These are phyloP conservation scores for Vanrija pseudolonga DNA, from an alignment of 1,284 basidiomycete genomes.

Conservation along the genomic window DNA sequence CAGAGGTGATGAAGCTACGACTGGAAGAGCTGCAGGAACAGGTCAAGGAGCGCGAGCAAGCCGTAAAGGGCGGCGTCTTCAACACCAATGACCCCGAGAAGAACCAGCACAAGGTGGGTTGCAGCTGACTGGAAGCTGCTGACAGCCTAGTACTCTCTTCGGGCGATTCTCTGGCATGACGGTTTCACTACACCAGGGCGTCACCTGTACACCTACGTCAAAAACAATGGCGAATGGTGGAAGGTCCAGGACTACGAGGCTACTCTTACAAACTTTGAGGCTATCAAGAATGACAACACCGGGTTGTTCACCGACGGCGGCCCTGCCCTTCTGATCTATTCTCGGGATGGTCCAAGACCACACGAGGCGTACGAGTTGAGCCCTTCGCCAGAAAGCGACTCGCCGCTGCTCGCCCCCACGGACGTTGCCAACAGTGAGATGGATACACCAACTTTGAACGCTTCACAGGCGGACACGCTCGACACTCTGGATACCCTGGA, in stretches of 20 bases:
- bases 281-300: slow-evolving; percentile 29
- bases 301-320: slow-evolving; percentile 45
- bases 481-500: too few relatives aligned
- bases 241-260: slow-evolving; percentile 34
- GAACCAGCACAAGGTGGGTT: slow-evolving; percentile 32
- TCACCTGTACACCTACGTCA: slow-evolving; percentile 38
- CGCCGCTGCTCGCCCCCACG: too few relatives aligned
- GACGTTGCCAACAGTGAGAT: too few relatives aligned
- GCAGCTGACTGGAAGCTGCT: neutral
- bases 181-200: slow-evolving; percentile 31
- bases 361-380: too few relatives aligned
- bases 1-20: slow-evolving; percentile 16
- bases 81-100: slow-evolving; percentile 32
- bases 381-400: too few relatives aligned
- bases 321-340: slow-evolving; percentile 36
- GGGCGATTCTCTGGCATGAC: slow-evolving; percentile 38
- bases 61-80: slow-evolving; percentile 22
- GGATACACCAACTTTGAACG: too few relatives aligned
- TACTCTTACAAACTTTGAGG: slow-evolving; percentile 28
- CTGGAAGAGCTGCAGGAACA: slow-evolving; percentile 21
- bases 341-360: slow-evolving; percentile 18
- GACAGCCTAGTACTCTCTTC: slow-evolving; percentile 27
- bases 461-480: too few relatives aligned
- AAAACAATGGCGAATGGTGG: slow-evolving; percentile 33
- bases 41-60: slow-evolving; percentile 21